Base-by-base conservation (phyloP, 2,329 filamentous ascomycete species). In the Chrysoporthe cubensis region DNA sequence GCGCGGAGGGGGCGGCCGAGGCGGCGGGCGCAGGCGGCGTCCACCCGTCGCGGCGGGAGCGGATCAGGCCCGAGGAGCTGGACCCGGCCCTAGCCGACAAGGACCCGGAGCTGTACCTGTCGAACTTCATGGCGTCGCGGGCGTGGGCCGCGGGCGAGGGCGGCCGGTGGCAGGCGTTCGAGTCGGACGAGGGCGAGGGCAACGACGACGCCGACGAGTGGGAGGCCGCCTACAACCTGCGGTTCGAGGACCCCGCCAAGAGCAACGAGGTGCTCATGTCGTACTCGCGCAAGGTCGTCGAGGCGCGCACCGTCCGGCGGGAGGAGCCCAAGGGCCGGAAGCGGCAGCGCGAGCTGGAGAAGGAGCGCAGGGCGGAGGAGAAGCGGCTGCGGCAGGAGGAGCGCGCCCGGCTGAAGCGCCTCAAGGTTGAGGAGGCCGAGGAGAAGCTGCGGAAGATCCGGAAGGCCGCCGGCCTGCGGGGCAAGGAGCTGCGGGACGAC, bases 221-320 rank as follows among this genome's bases (percentile, higher is more conserved):
- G 75, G 96, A 99, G 80, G 87, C 92, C 71, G 94, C 94, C 4
- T 99, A 97, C 82, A 99, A 99, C 80, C 81, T 97, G 80, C 91
- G 96, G 44, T 99, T 99, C 75, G 96, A 99, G 77, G 92, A 98
- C 74, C 94, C 96, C 0, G 87, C 87, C 69, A 94, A 92, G 76
- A 90, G 92, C 74, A 97, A 97, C 76, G 93, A 97, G 79, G 90
- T 91, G 62, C 83, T 99, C 43, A 89, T 91, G 75, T 93, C 94
- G 6, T 97, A 97, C 80, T 91, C 95, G 66, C 91, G 95, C 88
- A 93, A 97, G 76, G 85, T 93, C 21, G 90, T 91, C 48, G 90
- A 90, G 50, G 90, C 91, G 71, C 91, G 92, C 72, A 96, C 94
- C 0, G 94, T 97, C 34, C 88, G 96, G 62, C 88, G 94, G 70